Evolutionary conservation across 2,329 filamentous ascomycete genomes (phyloP).

Genomic region (Penicillium sclerotigenum): DNA sequence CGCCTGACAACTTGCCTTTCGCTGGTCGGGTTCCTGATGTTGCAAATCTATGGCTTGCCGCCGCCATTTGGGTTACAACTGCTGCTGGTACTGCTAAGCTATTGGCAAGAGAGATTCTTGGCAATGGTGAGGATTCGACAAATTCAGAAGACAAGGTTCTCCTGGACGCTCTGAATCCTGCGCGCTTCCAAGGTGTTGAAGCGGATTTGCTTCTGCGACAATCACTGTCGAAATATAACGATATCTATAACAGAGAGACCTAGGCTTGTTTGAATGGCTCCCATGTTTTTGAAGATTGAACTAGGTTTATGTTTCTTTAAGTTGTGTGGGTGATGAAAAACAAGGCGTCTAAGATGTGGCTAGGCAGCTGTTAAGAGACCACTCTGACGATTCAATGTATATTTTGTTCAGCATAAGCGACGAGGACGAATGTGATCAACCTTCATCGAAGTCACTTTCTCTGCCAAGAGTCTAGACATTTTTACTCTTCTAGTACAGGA

Average conservation of each 20-base stretch:
- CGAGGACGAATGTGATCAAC: too few relatives aligned
- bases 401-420: too few relatives aligned
- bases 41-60: conserved; percentile 30
- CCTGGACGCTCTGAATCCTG: conserved; percentile 22
- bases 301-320: not conserved
- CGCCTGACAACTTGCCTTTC: conserved; percentile 36
- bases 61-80: conserved; percentile 38
- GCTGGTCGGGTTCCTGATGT: conserved; percentile 26
- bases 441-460: too few relatives aligned
- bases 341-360: not conserved
- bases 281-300: not conserved
- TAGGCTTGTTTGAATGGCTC: not conserved
- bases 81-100: conserved; percentile 34
- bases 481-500: too few relatives aligned
- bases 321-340: not conserved
- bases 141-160: not conserved
- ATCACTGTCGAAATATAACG: conserved; percentile 31
- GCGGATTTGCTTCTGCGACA: conserved; percentile 18
- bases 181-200: conserved; percentile 24
- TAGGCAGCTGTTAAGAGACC: not conserved
- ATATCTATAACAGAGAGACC: conserved; percentile 29
- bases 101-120: conserved; percentile 17
- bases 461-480: too few relatives aligned
- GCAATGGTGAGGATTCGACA: conserved; percentile 5
- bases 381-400: not conserved